Evolutionary conservation across 352 stramenopile species (phyloP).

Genomic region (Thalassiosira sp.): DNA sequence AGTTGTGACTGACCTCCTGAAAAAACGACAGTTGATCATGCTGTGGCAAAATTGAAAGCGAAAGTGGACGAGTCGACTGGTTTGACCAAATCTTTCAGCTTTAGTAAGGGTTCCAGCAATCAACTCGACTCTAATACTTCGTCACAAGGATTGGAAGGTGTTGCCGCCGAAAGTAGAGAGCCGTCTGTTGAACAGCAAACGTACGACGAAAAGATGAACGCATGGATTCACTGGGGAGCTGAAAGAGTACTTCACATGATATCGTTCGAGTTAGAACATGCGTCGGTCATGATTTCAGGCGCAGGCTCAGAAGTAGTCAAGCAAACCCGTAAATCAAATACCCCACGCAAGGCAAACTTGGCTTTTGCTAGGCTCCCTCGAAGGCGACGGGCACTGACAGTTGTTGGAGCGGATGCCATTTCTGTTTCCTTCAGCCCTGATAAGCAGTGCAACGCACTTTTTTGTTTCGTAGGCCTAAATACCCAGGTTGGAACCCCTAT

Average conservation of each 20-base stretch:
- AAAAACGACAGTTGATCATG: slow-evolving; percentile 23
- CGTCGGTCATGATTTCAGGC: slow-evolving; percentile 41
- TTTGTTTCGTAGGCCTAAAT: slow-evolving; percentile 24
- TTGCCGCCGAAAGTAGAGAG: background rate
- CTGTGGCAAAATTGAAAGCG: slow-evolving; percentile 24
- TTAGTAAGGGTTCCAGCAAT: background rate
- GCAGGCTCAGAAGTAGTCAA: slow-evolving; percentile 30
- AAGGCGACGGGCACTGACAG: slow-evolving; percentile 20
- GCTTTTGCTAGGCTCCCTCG: slow-evolving; percentile 28
- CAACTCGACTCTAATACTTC: background rate
- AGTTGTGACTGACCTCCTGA: background rate
- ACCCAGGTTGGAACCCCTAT: slow-evolving; percentile 33
- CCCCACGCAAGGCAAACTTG: slow-evolving; percentile 30
- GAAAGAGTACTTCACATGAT: slow-evolving; percentile 20
- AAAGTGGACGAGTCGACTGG: background rate
- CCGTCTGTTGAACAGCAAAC: slow-evolving; percentile 7
- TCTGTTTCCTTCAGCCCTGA: slow-evolving; percentile 26
- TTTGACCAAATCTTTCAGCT: background rate
- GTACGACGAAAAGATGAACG: slow-evolving; percentile 45
- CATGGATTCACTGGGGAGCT: slow-evolving; percentile 1
- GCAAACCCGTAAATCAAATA: slow-evolving; percentile 19
- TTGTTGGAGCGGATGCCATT: slow-evolving; percentile 23
- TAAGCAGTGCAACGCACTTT: slow-evolving; percentile 18
- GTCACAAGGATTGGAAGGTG: background rate
- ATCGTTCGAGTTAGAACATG: slow-evolving; percentile 27